Evolutionary conservation across 2,329 filamentous ascomycete genomes (phyloP), one percentile per base, ranked within the genome.

Genomic region (Parascedosporium putredinis): DNA sequence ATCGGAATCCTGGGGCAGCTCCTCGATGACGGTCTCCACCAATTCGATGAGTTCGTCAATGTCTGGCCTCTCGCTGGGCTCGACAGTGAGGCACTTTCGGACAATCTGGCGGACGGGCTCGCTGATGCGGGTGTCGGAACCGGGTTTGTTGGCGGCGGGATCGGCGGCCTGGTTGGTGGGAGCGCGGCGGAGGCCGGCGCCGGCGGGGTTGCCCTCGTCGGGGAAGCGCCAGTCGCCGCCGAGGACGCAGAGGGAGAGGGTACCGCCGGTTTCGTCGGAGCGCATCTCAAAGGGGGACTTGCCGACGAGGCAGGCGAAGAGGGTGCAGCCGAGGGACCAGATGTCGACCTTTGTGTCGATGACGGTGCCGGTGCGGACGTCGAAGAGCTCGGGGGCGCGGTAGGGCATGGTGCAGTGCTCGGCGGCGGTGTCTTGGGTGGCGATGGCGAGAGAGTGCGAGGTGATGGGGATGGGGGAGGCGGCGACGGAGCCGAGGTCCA

Each of bases 331-430:
- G 20, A 98, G 71, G 14, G 88, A 95, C 93, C 93, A 98, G 56
- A 98, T 95, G 66, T 98, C 93, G 36, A 95, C 88, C 64, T 96
- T 96, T 10, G 90, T 95, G 67, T 97, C 93, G 61, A 98, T 85
- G 47, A 88, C 80, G 45, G 84, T 83, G 54, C 88, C 91, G 3
- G 89, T 96, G 69, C 95, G 95, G 51, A 97, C 93, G 65, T 98
- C 93, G 67, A 98, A 98, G 53, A 98, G 82, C 68, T 98, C 93
- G 0, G 93, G 93, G 1, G 93, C 93, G 52, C 93, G 88, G 70
- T 98, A 98, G 0, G 93, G 90, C 91, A 98, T 97, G 36, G 93
- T 98, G 56, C 84, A 91, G 73, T 97, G 91, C 66, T 98, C 93
- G 50, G 91, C 93, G 20, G 93, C 93, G 36, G 81, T 86, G 66